A percentile compares a stretch with the other conserved stretches of the same genome.
Evolutionary conservation across 2,329 filamentous ascomycete species (phyloP).

Genomic region (Escovopsis weberi): DNA sequence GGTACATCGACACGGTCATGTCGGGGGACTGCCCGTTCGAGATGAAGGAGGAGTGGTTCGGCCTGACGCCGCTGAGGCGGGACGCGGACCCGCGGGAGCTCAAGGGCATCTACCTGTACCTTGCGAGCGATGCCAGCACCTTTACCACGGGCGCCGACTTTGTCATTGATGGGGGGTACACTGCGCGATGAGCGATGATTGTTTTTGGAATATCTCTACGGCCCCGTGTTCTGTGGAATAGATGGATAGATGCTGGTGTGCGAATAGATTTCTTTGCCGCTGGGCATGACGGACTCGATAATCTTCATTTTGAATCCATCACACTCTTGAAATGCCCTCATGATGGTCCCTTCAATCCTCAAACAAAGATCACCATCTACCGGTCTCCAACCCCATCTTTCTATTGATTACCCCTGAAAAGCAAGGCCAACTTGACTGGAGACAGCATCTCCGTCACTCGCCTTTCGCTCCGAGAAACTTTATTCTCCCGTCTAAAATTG

Average conservation of each 20-base stretch:
- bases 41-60: conserved; percentile 20
- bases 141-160: conserved; percentile 2
- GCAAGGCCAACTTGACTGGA: too few species aligned
- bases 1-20: conserved; percentile 24
- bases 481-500: too few species aligned
- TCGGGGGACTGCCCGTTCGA: conserved; percentile 18
- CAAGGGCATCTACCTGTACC: conserved; percentile 18
- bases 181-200: conserved; percentile 5
- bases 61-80: conserved; percentile 15
- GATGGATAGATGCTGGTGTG: background rate
- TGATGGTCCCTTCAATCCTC: too few species aligned
- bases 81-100: conserved; percentile 17
- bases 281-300: too few species aligned
- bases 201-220: background rate
- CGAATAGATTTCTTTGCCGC: too few species aligned
- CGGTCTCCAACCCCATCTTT: too few species aligned
- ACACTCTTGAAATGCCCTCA: too few species aligned
- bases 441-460: too few species aligned
- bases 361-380: too few species aligned
- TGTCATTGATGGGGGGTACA: conserved; percentile 8
- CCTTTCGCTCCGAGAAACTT: too few species aligned
- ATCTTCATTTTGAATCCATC: too few species aligned
- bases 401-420: too few species aligned
- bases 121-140: conserved; percentile 5
- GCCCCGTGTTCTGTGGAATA: background rate